These are phyloP conservation scores for Pneumocystis carinii DNA, from an alignment of 1,139 yeast genomes.

Conservation along the genomic window DNA sequence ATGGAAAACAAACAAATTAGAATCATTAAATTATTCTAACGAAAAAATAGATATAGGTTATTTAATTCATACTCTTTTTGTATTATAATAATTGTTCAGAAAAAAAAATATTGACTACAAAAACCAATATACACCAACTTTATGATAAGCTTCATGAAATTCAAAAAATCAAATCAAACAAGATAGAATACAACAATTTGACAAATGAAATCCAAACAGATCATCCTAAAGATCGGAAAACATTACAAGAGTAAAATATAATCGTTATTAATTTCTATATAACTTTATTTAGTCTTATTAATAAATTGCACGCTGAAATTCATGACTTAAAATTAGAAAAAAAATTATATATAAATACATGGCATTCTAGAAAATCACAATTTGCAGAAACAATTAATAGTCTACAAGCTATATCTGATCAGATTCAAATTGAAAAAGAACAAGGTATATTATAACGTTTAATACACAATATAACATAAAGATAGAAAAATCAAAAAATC, in stretches of 20 bases:
- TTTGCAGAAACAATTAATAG: conserved; percentile 18
- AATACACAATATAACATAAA: conserved; percentile 2
- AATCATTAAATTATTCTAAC: not conserved
- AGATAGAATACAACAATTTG: conserved; percentile 20
- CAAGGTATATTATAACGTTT: conserved; percentile 6
- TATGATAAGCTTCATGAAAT: conserved; percentile 16
- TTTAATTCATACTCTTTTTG: not conserved
- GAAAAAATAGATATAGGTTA: not conserved
- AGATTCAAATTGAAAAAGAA: conserved; percentile 15
- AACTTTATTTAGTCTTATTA: conserved; percentile 9
- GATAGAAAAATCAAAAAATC: conserved; percentile 11
- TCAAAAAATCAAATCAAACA: conserved; percentile 17
- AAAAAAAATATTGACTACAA: not conserved
- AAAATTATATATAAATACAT: conserved; percentile 15
- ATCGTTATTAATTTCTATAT: not conserved
- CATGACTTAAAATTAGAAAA: conserved; percentile 19
- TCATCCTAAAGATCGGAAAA: conserved; percentile 19
- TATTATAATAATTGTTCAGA: not conserved
- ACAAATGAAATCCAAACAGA: conserved; percentile 19
- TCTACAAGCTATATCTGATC: conserved; percentile 16
- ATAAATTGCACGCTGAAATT: conserved; percentile 19
- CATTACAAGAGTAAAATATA: conserved; percentile 13
- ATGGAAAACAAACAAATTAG: not conserved
- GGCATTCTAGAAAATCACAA: conserved; percentile 19
- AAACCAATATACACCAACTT: not conserved